Percentiles rank a stretch among this genome's conserved stretches.
Evolutionary conservation across 106 monocot species (phyloP).

Genomic region (Agapanthus africanus): DNA sequence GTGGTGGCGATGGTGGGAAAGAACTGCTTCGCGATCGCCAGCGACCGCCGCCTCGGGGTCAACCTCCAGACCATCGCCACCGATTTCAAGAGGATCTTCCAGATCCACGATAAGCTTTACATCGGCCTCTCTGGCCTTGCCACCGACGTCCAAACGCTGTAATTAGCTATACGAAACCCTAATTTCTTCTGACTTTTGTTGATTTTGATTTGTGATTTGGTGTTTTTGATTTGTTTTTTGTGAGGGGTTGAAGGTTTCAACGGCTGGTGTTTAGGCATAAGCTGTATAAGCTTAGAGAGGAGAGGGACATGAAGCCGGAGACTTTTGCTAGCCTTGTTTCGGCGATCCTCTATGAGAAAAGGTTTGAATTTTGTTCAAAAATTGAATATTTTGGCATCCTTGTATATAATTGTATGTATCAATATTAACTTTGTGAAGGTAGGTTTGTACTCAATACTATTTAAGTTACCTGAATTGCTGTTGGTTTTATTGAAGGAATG

Average conservation of each 20-base stretch:
- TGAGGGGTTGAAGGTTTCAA: constrained; percentile 33
- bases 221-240: neutral
- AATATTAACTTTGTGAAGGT: neutral
- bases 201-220: neutral
- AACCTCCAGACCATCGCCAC: constrained; percentile 78
- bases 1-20: constrained; percentile 77
- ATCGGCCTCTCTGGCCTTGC: constrained; percentile 77
- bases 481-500: neutral
- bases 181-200: neutral
- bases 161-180: neutral
- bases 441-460: neutral
- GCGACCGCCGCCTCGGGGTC: constrained; percentile 72
- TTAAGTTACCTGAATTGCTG: neutral
- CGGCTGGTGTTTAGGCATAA: constrained; percentile 58
- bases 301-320: constrained; percentile 77
- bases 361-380: constrained; percentile 18
- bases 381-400: neutral
- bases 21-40: constrained; percentile 77
- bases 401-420: too few species aligned
- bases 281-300: constrained; percentile 59
- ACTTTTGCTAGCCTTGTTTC: constrained; percentile 72
- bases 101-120: constrained; percentile 81
- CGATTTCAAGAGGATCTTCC: constrained; percentile 59
- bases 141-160: constrained; percentile 70
- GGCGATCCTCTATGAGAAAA: constrained; percentile 66